These are phyloP conservation scores for Fusarium sp. DNA, from an alignment of 2,329 filamentous ascomycete genomes.

Conservation along the genomic window DNA sequence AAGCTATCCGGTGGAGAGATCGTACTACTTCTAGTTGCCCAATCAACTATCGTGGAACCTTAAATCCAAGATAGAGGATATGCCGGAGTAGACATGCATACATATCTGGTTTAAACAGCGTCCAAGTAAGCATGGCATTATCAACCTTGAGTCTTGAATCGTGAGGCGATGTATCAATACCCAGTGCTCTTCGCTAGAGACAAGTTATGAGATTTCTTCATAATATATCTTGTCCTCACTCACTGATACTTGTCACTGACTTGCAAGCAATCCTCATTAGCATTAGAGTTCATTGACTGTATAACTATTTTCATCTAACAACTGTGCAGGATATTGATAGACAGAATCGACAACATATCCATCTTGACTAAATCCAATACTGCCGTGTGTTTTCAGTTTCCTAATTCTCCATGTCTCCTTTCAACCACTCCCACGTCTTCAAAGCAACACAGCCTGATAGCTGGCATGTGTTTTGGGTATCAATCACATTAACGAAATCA, in stretches of 20 bases:
- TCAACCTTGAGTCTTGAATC: not conserved
- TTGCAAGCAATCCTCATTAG: constrained; percentile 10
- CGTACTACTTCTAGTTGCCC: constrained; percentile 26
- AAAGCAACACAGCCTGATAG: constrained; percentile 35
- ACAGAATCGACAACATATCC: not conserved
- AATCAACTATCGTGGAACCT: constrained; percentile 30
- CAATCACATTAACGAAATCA: constrained; percentile 36
- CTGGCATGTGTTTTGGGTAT: constrained; percentile 40
- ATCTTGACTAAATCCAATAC: not conserved
- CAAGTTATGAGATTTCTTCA: not conserved
- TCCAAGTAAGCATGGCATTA: too few relatives aligned
- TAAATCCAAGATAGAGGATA: not conserved
- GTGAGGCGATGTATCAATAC: not conserved
- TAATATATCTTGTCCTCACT: not conserved
- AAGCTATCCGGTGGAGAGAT: constrained; percentile 4
- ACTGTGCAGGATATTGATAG: not conserved
- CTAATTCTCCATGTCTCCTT: not conserved
- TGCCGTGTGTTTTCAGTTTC: not conserved
- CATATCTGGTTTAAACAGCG: not conserved
- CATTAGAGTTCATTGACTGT: constrained; percentile 28
- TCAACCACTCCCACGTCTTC: not conserved
- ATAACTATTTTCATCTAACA: constrained; percentile 5
- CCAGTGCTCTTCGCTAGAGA: too few relatives aligned
- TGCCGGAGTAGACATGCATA: not conserved
- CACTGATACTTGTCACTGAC: not conserved